Conservation (phyloP, 2,329 filamentous ascomycete species). For the Phoma sp. region DNA sequence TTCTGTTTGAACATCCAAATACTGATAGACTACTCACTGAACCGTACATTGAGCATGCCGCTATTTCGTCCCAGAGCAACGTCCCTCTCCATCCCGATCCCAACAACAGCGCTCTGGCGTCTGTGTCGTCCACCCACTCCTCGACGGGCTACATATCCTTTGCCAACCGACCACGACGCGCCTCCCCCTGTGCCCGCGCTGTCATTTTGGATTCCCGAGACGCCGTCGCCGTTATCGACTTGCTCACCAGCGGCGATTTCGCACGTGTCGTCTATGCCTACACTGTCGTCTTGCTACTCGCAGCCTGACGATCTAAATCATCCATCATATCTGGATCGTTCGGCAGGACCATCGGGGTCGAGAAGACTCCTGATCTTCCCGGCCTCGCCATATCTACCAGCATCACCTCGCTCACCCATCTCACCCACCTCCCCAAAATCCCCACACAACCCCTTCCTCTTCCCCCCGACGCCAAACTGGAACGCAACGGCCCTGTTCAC, state of each 20-base stretch:
- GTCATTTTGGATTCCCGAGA: slow-evolving; percentile 28
- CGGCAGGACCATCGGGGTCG: not conserved
- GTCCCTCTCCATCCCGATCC: slow-evolving; percentile 24
- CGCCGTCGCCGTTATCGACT: slow-evolving; percentile 1
- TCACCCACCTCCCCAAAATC: slow-evolving; percentile 1
- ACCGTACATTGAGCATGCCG: not conserved
- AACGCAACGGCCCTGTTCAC: not conserved
- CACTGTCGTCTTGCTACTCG: not conserved
- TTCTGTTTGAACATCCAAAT: not conserved
- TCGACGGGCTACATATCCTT: slow-evolving; percentile 20
- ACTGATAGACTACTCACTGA: too few relatives aligned
- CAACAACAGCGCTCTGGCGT: slow-evolving; percentile 12
- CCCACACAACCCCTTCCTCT: slow-evolving; percentile 25
- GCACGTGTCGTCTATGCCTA: not conserved
- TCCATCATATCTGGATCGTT: not conserved
- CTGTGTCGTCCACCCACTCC: slow-evolving; percentile 21
- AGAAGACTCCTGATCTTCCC: not conserved
- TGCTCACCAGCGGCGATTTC: not conserved
- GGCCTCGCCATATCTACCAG: not conserved
- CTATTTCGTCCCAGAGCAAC: slow-evolving; percentile 15
- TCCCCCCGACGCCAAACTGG: slow-evolving; percentile 3
- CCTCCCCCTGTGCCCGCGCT: slow-evolving; percentile 22
- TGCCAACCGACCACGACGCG: not conserved
- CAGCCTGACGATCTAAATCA: not conserved
- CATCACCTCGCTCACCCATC: slow-evolving; percentile 1